Conservation (phyloP, 225 moss, liverwort and hornwort genomes). For the Antitrichia curtipendula region DNA sequence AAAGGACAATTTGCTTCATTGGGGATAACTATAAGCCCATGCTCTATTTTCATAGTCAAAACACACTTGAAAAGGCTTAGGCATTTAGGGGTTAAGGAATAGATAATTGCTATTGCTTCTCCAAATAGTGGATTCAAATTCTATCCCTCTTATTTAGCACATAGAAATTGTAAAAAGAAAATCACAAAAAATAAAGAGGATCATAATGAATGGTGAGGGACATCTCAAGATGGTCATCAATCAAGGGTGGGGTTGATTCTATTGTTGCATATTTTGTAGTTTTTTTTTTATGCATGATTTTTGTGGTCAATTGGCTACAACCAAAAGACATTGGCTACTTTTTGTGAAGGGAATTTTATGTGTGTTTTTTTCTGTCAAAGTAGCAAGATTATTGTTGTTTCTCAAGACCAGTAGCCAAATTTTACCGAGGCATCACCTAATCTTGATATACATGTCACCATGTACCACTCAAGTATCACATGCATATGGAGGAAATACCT, state of each 20-base stretch:
- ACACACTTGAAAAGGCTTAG: too few relatives aligned
- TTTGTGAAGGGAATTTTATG: background rate
- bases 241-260: background rate
- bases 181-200: background rate
- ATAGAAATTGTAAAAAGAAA: too few relatives aligned
- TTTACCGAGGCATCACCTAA: background rate
- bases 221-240: background rate
- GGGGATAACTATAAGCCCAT: too few relatives aligned
- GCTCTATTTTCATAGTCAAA: too few relatives aligned
- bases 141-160: too few relatives aligned
- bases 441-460: background rate
- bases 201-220: background rate
- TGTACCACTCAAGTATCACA: background rate
- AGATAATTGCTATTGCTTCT: too few relatives aligned
- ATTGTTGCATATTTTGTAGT: background rate
- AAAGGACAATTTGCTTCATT: too few relatives aligned
- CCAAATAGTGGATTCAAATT: too few relatives aligned
- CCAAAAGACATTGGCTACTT: background rate
- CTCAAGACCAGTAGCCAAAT: background rate
- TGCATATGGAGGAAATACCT: background rate
- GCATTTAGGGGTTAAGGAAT: too few relatives aligned
- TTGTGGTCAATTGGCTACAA: background rate
- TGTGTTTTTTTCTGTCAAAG: background rate
- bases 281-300: background rate
- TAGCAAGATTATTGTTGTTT: fast-evolving